These are phyloP conservation scores for Cercophora scortea DNA, from an alignment of 495 filamentous ascomycete species.

Conservation along the genomic window DNA sequence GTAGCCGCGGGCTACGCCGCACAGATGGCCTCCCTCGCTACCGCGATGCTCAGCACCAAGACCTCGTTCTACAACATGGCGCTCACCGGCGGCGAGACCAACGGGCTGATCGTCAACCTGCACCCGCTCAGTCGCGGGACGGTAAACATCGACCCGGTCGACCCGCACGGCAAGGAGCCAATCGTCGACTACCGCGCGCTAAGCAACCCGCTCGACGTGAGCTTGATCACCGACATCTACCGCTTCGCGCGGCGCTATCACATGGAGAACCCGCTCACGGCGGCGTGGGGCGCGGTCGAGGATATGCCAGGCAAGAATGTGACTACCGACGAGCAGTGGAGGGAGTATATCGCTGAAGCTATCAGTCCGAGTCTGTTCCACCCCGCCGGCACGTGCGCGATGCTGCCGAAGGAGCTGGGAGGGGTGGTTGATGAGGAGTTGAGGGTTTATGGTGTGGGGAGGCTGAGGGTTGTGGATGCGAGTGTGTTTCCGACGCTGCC, in stretches of 20 bases:
- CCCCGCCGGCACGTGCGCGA: conserved; percentile 30
- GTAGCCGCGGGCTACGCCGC: conserved; percentile 38
- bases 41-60: conserved; percentile 25
- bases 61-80: conserved; percentile 39
- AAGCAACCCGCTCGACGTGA: conserved; percentile 39
- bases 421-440: conserved; percentile 41
- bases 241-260: conserved; percentile 31
- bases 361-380: conserved; percentile 35
- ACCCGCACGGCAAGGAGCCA: conserved; percentile 28
- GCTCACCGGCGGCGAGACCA: conserved; percentile 22
- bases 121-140: conserved; percentile 40
- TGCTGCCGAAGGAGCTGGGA: conserved; percentile 46
- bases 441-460: conserved; percentile 32
- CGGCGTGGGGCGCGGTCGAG: conserved; percentile 17
- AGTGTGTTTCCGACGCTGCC: conserved; percentile 31
- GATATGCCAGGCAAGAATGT: conserved; percentile 22
- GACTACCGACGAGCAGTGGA: conserved; percentile 23
- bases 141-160: conserved; percentile 33
- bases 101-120: conserved; percentile 30
- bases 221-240: conserved; percentile 34
- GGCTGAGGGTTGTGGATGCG: conserved; percentile 35
- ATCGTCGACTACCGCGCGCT: conserved; percentile 42
- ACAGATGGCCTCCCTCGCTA: conserved; percentile 36
- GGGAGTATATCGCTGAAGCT: conserved; percentile 19
- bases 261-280: conserved; percentile 25